These are phyloP conservation scores for Shiraia sp. DNA, from an alignment of 2,329 filamentous ascomycete species.

Conservation along the genomic window DNA sequence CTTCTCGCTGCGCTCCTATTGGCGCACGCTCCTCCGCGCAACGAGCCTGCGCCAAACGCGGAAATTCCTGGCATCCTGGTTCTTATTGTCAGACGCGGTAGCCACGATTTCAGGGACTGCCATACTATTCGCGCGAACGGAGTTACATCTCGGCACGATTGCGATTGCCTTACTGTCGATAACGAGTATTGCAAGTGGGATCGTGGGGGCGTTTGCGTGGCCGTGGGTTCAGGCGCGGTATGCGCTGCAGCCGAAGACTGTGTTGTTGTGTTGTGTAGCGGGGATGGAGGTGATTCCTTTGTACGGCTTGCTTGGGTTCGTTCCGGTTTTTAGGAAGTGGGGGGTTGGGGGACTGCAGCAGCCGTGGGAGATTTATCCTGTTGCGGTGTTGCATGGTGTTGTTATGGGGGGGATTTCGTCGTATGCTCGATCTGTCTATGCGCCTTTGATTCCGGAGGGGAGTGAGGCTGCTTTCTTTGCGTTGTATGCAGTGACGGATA, in stretches of 20 bases:
- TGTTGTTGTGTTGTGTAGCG: constrained; percentile 80
- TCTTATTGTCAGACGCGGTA: constrained; percentile 87
- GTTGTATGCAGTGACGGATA: constrained; percentile 93
- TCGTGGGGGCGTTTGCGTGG: constrained; percentile 87
- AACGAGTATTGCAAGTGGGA: constrained; percentile 81
- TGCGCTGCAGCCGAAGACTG: constrained; percentile 73
- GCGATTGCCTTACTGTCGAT: constrained; percentile 87
- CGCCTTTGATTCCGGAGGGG: constrained; percentile 86
- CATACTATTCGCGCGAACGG: constrained; percentile 88
- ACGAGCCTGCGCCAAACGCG: constrained; percentile 70
- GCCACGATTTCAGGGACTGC: constrained; percentile 94
- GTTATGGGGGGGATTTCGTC: constrained; percentile 85
- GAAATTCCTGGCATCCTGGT: constrained; percentile 82
- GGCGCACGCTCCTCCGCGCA: constrained; percentile 74
- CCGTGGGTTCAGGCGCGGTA: constrained; percentile 71
- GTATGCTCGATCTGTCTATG: constrained; percentile 88
- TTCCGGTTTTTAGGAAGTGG: constrained; percentile 72
- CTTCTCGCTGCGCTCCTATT: constrained; percentile 82
- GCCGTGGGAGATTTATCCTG: constrained; percentile 89
- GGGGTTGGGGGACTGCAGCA: constrained; percentile 81
- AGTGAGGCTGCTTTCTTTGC: constrained; percentile 94
- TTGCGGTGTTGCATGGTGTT: constrained; percentile 84
- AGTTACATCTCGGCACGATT: constrained; percentile 84
- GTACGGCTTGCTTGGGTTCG: constrained; percentile 82
- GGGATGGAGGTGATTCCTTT: constrained; percentile 88